Conservation (phyloP, 169 alveolate species). For the Eimeria tenella region DNA sequence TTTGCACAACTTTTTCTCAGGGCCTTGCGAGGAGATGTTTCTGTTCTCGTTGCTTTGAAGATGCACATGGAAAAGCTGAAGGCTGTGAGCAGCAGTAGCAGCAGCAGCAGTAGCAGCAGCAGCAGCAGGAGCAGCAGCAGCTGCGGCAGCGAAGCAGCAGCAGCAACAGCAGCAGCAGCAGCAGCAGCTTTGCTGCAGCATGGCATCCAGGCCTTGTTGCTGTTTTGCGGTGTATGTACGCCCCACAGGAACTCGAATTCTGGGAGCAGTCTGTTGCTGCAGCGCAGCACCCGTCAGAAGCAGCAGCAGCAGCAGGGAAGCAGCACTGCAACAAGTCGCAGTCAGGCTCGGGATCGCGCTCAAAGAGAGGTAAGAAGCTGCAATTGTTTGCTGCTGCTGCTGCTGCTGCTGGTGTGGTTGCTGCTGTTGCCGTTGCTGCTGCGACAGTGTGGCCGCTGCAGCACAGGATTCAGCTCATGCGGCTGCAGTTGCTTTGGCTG, state of each 20-base stretch:
- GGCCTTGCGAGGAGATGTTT: not conserved
- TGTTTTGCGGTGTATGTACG: not conserved
- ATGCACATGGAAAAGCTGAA: not conserved
- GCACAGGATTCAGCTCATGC: not conserved
- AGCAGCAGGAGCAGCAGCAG: not conserved
- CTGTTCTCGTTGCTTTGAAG: not conserved
- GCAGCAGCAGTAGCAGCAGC: not conserved
- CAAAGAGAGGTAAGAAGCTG: not conserved
- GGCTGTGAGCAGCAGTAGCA: not conserved
- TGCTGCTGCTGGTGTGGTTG: not conserved
- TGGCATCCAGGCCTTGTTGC: no score
- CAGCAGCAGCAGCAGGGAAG: not conserved
- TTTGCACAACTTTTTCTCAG: not conserved
- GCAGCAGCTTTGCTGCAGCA: not conserved
- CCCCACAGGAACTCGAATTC: not conserved
- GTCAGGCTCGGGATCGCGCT: not conserved
- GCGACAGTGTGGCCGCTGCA: no score
- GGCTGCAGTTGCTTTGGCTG: not conserved
- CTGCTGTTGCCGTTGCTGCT: not conserved
- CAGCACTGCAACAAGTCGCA: not conserved
- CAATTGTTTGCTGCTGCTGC: not conserved
- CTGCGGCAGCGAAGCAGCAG: not conserved
- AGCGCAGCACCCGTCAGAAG: not conserved
- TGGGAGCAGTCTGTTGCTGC: slow-evolving; percentile 8
- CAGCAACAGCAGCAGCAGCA: not conserved